phyloP scores from a whole-genome alignment of 805 yeast genomes.

The Suhomyces prunicola region DNA sequence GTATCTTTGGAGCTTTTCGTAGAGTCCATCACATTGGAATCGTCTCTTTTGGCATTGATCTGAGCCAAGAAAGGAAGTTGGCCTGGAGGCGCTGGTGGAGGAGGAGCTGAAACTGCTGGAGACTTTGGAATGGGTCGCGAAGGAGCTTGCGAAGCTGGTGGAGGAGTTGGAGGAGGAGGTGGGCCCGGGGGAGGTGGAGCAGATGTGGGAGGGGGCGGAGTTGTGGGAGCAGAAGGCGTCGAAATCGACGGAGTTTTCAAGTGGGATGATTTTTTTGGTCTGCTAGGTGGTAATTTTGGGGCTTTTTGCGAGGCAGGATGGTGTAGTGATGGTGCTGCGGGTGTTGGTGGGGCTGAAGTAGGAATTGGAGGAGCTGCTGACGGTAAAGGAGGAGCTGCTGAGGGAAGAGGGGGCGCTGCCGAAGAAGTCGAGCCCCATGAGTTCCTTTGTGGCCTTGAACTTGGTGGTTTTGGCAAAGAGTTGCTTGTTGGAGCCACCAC shows the following conservation, averaged over 20 bases:
- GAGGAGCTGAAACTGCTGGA: slow-evolving; percentile 11
- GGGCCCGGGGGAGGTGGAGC: slow-evolving; percentile 14
- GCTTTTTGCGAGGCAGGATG: slow-evolving; percentile 5
- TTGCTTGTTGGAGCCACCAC: slow-evolving; percentile 27
- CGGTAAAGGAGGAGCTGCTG: slow-evolving; percentile 20
- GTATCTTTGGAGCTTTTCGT: slow-evolving; percentile 13
- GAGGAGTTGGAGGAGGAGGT: slow-evolving; percentile 10
- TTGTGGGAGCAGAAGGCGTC: slow-evolving; percentile 2
- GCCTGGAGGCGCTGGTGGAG: slow-evolving; percentile 30
- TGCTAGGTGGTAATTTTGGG: slow-evolving; percentile 38
- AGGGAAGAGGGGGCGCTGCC: slow-evolving; percentile 12
- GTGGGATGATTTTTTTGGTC: slow-evolving; percentile 40
- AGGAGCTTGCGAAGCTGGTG: slow-evolving; percentile 4
- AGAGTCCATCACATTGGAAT: slow-evolving; percentile 38
- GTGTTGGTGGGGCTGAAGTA: slow-evolving; percentile 10
- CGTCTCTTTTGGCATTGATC: slow-evolving; percentile 49
- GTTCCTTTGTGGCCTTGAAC: slow-evolving; percentile 9
- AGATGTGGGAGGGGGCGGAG: slow-evolving; percentile 18
- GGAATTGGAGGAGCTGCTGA: slow-evolving; percentile 9
- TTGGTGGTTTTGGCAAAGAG: slow-evolving; percentile 5
- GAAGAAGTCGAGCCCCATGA: slow-evolving; percentile 15
- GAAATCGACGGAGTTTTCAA: slow-evolving; percentile 13
- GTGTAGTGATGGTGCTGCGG: slow-evolving; percentile 6
- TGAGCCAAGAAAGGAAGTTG: slow-evolving; percentile 47
- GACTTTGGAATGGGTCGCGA: slow-evolving; percentile 1